These are phyloP conservation scores for Melastoma malabathricum DNA, from an alignment of 345 rosid genomes.

Conservation along the genomic window DNA sequence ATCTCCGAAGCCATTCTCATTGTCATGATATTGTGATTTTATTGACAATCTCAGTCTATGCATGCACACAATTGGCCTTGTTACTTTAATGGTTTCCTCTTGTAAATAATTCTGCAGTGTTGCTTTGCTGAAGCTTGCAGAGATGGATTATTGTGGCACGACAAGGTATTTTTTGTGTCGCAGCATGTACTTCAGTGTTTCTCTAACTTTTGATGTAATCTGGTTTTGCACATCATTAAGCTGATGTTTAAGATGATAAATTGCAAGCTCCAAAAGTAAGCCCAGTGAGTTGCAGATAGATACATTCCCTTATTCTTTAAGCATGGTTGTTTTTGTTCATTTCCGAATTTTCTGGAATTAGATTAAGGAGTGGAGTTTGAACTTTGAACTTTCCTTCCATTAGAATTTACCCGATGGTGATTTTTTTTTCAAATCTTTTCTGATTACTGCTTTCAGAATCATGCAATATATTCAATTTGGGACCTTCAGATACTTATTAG, in stretches of 20 bases:
- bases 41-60: no score
- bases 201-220: background rate
- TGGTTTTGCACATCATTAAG: background rate
- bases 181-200: background rate
- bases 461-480: background rate
- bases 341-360: background rate
- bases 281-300: background rate
- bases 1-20: no score
- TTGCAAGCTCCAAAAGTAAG: no score
- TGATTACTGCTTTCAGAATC: no score
- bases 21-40: no score
- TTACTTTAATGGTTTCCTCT: no score
- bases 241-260: no score
- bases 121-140: conserved; percentile 68
- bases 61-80: no score
- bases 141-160: conserved; percentile 93
- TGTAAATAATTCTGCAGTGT: conserved; percentile 41
- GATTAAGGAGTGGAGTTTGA: background rate
- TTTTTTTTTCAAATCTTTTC: no score
- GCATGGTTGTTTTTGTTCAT: background rate
- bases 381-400: no score
- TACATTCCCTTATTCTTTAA: background rate
- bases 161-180: conserved; percentile 45
- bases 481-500: conserved; percentile 7
- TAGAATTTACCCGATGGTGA: no score